Percentiles rank a stretch among this genome's conserved stretches.
phyloP scores from a whole-genome alignment of 176 grass and related monocot genomes.

The Triticum dicoccoides region DNA sequence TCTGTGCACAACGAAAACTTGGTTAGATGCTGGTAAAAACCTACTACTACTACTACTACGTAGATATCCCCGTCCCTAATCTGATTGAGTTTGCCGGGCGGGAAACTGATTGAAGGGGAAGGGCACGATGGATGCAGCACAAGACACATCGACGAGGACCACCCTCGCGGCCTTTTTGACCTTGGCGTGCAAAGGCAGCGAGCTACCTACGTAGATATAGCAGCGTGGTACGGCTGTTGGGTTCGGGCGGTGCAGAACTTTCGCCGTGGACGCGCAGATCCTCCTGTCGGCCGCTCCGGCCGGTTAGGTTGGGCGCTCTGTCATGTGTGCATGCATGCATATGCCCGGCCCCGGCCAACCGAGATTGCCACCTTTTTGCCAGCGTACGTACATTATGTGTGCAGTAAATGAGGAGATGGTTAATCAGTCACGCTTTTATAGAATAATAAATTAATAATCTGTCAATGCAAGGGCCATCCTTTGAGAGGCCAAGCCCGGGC shows the following conservation, averaged over 20 bases:
- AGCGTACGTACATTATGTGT: background rate
- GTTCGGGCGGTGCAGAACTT: background rate
- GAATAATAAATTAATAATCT: background rate
- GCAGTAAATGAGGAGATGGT: background rate
- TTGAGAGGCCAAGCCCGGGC: background rate
- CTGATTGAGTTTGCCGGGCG: background rate
- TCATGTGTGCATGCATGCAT: background rate
- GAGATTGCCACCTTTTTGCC: background rate
- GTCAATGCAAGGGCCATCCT: background rate
- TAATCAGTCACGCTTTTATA: background rate
- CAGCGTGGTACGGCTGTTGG: background rate
- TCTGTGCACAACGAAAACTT: background rate
- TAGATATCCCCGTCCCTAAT: too few species aligned
- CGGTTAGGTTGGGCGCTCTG: background rate
- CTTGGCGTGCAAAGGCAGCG: background rate
- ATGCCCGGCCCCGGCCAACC: background rate
- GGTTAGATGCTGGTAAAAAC: too few species aligned
- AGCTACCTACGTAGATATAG: background rate
- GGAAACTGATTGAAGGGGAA: background rate
- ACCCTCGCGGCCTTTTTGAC: background rate
- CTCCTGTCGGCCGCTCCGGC: background rate
- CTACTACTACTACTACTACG: too few species aligned
- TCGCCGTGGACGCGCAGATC: constrained; percentile 1
- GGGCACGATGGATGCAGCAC: background rate
- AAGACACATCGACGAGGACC: background rate